Percentiles rank a stretch among this genome's conserved stretches.
phyloP scores from a whole-genome alignment of 331 rosid species.

The Cucumis variabilis region DNA sequence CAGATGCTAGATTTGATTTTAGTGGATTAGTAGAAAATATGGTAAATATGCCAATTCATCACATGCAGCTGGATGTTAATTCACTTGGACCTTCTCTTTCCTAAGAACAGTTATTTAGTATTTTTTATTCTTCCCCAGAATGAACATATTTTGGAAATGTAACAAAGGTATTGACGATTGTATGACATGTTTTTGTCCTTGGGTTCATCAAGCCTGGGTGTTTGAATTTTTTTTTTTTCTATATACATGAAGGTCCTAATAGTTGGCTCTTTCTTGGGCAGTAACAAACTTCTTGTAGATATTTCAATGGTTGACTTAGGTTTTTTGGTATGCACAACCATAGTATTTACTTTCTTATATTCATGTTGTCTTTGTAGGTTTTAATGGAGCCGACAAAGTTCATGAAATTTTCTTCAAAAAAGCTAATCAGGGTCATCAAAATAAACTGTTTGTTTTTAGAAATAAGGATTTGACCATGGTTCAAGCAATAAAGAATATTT shows the following conservation, averaged over 20 bases:
- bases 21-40: constrained; percentile 38
- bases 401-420: too few relatives aligned
- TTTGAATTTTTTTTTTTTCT: constrained; percentile 18
- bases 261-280: constrained; percentile 65
- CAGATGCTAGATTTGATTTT: constrained; percentile 43
- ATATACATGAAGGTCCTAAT: constrained; percentile 64
- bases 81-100: constrained; percentile 74
- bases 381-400: too few relatives aligned
- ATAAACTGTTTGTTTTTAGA: too few relatives aligned
- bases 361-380: too few relatives aligned
- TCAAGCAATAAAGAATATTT: too few relatives aligned
- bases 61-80: constrained; percentile 67
- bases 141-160: constrained; percentile 74
- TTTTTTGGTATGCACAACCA: too few relatives aligned
- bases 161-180: constrained; percentile 49
- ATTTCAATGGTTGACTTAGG: too few relatives aligned
- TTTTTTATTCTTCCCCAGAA: constrained; percentile 71
- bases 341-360: too few relatives aligned
- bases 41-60: constrained; percentile 52
- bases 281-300: constrained; percentile 55
- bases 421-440: too few relatives aligned
- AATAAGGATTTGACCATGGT: too few relatives aligned
- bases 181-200: not conserved
- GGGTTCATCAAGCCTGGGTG: constrained; percentile 33
- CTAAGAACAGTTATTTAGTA: constrained; percentile 71